Evolutionary conservation across 2,329 filamentous ascomycete species (phyloP).

Genomic region (Diaporthe batatas): DNA sequence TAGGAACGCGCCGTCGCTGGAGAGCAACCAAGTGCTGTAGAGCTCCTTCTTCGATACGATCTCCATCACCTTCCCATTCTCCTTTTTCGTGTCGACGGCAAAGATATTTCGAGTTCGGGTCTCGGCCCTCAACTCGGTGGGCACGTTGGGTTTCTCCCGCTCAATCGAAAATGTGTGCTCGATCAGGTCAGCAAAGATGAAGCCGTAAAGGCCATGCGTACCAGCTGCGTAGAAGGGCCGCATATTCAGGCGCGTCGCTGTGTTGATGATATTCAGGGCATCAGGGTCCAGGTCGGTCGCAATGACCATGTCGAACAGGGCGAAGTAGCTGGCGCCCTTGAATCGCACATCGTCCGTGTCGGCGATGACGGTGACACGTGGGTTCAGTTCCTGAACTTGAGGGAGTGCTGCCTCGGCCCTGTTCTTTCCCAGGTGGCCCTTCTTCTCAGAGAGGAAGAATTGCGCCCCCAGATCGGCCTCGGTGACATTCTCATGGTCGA

Average conservation of each 20-base stretch:
- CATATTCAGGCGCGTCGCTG: conserved; percentile 81
- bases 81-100: conserved; percentile 77
- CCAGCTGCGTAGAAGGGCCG: conserved; percentile 91
- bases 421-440: conserved; percentile 81
- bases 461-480: conserved; percentile 85
- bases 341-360: conserved; percentile 76
- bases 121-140: conserved; percentile 73
- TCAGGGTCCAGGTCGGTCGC: conserved; percentile 87
- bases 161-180: conserved; percentile 91
- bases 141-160: conserved; percentile 82
- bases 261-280: conserved; percentile 84
- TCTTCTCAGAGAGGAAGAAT: conserved; percentile 80
- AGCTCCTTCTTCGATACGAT: conserved; percentile 91
- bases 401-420: conserved; percentile 84
- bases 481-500: conserved; percentile 81
- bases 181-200: conserved; percentile 93
- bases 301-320: conserved; percentile 85
- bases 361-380: conserved; percentile 81
- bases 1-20: conserved; percentile 81
- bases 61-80: conserved; percentile 80
- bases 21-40: conserved; percentile 90
- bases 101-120: conserved; percentile 83
- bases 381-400: conserved; percentile 89
- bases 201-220: conserved; percentile 92
- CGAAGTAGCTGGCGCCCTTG: conserved; percentile 82